phyloP scores from a whole-genome alignment of 1,284 basidiomycete species.

The Mycosarcoma maydis region DNA sequence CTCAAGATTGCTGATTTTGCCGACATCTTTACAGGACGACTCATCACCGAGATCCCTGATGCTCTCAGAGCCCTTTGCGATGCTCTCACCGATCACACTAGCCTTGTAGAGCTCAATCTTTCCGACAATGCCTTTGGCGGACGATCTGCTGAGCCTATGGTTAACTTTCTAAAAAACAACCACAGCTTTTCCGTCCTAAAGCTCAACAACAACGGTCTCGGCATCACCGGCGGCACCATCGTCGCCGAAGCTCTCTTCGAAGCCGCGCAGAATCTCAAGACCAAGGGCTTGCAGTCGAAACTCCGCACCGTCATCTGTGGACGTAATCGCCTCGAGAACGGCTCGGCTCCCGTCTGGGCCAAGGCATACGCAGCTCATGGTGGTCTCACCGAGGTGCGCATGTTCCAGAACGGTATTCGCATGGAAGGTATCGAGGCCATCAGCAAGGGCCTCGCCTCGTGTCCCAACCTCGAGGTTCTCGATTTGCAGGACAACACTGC shows the following conservation, averaged over 20 bases:
- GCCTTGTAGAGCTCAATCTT: conserved; percentile 87
- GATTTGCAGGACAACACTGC: conserved; percentile 98
- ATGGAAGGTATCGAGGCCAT: conserved; percentile 90
- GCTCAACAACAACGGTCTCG: conserved; percentile 96
- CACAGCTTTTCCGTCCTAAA: conserved; percentile 81
- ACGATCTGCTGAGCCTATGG: conserved; percentile 92
- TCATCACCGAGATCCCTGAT: conserved; percentile 93
- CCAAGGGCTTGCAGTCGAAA: conserved; percentile 76
- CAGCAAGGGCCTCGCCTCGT: conserved; percentile 78
- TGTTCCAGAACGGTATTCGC: conserved; percentile 97
- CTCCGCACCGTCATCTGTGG: conserved; percentile 88
- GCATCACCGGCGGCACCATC: conserved; percentile 86
- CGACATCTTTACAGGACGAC: conserved; percentile 96
- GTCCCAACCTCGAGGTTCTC: conserved; percentile 77
- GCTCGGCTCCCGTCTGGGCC: conserved; percentile 84
- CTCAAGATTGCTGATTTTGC: conserved; percentile 92
- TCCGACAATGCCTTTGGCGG: conserved; percentile 98
- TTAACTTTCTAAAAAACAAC: conserved; percentile 74
- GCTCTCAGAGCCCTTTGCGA: conserved; percentile 89
- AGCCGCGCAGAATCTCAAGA: conserved; percentile 78
- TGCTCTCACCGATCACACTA: conserved; percentile 80
- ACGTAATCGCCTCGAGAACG: conserved; percentile 92
- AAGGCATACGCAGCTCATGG: conserved; percentile 86
- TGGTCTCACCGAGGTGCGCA: conserved; percentile 80
- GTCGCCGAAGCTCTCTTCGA: conserved; percentile 84